Base-by-base conservation (phyloP, 192 early-diverging fungal species). In the Obelidium mucronatum region DNA sequence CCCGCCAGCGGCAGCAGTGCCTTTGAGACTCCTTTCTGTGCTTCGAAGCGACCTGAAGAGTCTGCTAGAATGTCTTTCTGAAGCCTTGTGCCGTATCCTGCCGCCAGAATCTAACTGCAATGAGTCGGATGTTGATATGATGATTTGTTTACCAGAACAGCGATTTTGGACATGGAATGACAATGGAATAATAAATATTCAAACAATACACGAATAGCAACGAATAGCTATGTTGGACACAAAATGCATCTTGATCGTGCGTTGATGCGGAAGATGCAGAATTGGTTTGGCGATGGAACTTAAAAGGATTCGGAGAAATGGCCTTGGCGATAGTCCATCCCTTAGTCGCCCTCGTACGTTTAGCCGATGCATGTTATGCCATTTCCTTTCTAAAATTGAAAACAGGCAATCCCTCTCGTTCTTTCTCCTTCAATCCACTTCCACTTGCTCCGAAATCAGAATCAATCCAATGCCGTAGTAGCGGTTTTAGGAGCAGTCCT, bases 1-100 rank as follows among this genome's bases (percentile, higher is more conserved):
- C 58, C 69, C 3, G 19, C 22, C 17, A 83, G 63, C 28, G 82
- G 82, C 22, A 83, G 55, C 36, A 83, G 65, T 0, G 82, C 77
- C 64, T 88, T 90, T 4, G 85, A 81, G 22, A 85, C 52, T 44
- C 82, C 83, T 17, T 81, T 63, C 42, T 85, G 63, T 53, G 83
- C 84, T 24, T 39, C 54, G 63, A 87, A 83, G 15, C 56, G 52
- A 17, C 56, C 31, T 30, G 68, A 65, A 17, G 66, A 35, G 60
- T 82, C 79, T 24, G 42, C 55, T 13, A 44, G 48, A 26, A 91
- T 77, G 64, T 90, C 88, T 60, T 73, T 67, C 67, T 91, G 84
- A 26, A 91, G 79, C 5, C 88, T 78, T 11, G 90, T 85, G 39
- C 90, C 90, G 79, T 88, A 90, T 2, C 90, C 89, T 15, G 88